Base-by-base conservation (phyloP, 2,329 filamentous ascomycete genomes). In the Aspergillus puulaauensis region DNA sequence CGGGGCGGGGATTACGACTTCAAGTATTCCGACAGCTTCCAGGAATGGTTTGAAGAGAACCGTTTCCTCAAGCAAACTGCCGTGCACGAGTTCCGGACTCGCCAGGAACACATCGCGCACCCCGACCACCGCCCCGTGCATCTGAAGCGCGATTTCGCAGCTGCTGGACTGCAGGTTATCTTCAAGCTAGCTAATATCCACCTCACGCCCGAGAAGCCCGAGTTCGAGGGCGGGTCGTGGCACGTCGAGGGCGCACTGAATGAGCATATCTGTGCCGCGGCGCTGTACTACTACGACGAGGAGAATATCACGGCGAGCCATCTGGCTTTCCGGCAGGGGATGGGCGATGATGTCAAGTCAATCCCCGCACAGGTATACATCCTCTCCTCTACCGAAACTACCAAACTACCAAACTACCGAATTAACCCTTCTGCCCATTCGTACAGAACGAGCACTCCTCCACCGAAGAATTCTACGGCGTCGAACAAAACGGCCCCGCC, bases 141-240 rank as follows among this genome's bases (percentile, higher is more conserved):
- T 11, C 27, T 31, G 8, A 31, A 31, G 27, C 8, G 9, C 3
- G 27, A 31, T 31, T 31, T 31, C 9, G 27, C 27, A 1, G 27
- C 27, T 11, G 27, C 27, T 31, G 79, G 80, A 1, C 49, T 71
- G 8, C 68, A 71, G 35, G 56, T 71, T 37, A 87, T 89, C 35
- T 81, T 89, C 51, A 89, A 89, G 66, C 76, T 89, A 64, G 82
- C 84, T 0, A 83, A 79, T 46, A 85, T 88, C 54, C 77, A 86
- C 46, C 75, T 88, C 0, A 84, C 80, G 0, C 86, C 86, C 0
- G 81, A 83, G 27, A 82, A 83, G 9, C 82, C 86, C 0, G 66
- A 70, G 0, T 88, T 86, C 60, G 69, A 71, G 0, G 83, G 82
- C 6, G 70, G 69, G 23, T 60, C 56, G 6, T 73, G 72, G 72